A percentile compares a stretch with the other conserved stretches of the same genome.
Evolutionary conservation across 345 rosid species (phyloP).

Genomic region (Populus euphratica): DNA sequence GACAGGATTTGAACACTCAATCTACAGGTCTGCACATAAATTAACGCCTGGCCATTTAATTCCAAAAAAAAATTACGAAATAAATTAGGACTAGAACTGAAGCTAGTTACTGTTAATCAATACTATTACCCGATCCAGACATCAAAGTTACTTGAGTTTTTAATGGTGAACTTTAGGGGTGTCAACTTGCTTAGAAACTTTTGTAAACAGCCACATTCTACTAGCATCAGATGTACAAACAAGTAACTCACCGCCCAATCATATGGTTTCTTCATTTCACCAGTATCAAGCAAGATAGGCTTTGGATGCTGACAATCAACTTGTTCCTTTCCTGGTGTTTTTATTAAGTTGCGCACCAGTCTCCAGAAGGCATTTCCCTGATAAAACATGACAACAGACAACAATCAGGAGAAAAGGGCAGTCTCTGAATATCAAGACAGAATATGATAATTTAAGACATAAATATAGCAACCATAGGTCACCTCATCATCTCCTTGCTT

Average conservation of each 20-base stretch:
- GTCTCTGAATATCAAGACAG: not conserved
- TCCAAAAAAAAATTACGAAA: not conserved
- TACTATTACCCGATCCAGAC: not conserved
- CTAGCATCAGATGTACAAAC: not conserved
- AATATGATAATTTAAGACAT: constrained; percentile 1
- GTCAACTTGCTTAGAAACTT: not conserved
- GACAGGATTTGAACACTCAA: not conserved
- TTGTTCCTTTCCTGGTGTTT: constrained; percentile 68
- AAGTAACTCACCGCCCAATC: constrained; percentile 83
- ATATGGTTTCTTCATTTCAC: constrained; percentile 93
- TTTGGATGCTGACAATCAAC: constrained; percentile 81
- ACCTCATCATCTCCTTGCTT: constrained; percentile 93
- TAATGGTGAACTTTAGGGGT: not conserved
- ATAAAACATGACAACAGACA: constrained; percentile 1
- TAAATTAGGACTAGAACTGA: not conserved
- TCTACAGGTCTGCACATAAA: not conserved
- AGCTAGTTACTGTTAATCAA: not conserved
- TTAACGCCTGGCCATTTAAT: not conserved
- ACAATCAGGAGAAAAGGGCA: constrained; percentile 1
- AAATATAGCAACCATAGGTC: constrained; percentile 12
- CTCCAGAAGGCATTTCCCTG: constrained; percentile 97
- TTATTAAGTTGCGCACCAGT: constrained; percentile 69
- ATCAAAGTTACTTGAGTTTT: not conserved
- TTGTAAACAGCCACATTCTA: not conserved
- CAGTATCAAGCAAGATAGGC: constrained; percentile 96